Evolutionary conservation across 345 rosid species (phyloP).

Genomic region (Excoecaria agallocha): DNA sequence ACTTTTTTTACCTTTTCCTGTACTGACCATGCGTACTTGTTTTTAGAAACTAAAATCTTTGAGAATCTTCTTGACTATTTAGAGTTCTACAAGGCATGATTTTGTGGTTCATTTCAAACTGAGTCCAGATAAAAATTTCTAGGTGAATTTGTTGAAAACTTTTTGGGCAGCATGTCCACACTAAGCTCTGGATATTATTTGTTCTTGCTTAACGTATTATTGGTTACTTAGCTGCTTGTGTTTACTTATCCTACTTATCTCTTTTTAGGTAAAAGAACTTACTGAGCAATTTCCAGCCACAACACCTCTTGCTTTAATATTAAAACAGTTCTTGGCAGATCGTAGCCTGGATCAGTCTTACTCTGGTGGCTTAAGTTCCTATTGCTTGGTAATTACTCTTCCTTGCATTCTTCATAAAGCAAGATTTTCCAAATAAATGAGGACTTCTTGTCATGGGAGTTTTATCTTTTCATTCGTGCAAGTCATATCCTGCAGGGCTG

Average conservation of each 20-base stretch:
- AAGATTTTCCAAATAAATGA: neutral
- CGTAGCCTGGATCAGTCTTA: conserved; percentile 96
- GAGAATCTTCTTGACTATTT: neutral
- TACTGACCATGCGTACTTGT: neutral
- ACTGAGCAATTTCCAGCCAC: conserved; percentile 94
- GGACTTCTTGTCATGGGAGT: neutral
- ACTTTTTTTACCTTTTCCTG: neutral
- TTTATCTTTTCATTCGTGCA: neutral
- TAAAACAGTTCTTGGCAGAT: conserved; percentile 96
- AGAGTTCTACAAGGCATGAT: neutral
- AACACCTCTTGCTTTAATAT: conserved; percentile 89
- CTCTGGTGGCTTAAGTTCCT: conserved; percentile 98
- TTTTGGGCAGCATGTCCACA: neutral
- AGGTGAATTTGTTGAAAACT: too few species aligned
- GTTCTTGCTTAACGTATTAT: neutral
- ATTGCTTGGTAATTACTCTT: conserved; percentile 67
- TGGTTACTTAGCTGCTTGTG: conserved; percentile 7
- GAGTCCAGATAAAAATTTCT: neutral
- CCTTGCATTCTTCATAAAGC: neutral
- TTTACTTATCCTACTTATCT: conserved; percentile 1
- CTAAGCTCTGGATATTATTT: conserved; percentile 1
- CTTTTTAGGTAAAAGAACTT: conserved; percentile 73
- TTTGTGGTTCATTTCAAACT: neutral
- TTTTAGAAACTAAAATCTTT: neutral
- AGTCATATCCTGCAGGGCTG: too few species aligned